Evolutionary conservation across 345 rosid genomes (phyloP).

Genomic region (Schrenkiella parvula): DNA sequence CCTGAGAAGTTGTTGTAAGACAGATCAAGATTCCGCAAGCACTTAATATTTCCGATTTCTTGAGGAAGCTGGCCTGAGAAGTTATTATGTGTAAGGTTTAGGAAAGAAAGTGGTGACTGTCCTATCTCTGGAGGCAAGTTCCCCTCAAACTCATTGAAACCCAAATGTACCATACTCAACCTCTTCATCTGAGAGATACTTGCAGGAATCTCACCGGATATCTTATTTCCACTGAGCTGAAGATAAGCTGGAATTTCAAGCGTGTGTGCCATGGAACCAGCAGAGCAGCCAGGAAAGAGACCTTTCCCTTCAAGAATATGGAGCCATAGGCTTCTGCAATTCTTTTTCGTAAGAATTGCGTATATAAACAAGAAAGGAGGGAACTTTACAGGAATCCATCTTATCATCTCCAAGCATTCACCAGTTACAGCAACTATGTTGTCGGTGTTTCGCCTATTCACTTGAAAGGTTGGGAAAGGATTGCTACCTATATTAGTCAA

Average conservation of each 20-base stretch:
- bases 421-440: conserved; percentile 52
- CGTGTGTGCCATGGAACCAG: conserved; percentile 36
- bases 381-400: conserved; percentile 96
- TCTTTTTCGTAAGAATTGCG: conserved; percentile 60
- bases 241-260: conserved; percentile 65
- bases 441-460: conserved; percentile 36
- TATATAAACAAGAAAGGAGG: conserved; percentile 81
- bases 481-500: conserved; percentile 57
- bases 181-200: conserved; percentile 56
- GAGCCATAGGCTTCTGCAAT: conserved; percentile 73
- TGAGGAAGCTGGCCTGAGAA: conserved; percentile 68
- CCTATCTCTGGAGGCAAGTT: conserved; percentile 57
- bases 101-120: conserved; percentile 60
- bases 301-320: conserved; percentile 63
- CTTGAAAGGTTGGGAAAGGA: conserved; percentile 50
- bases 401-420: conserved; percentile 71
- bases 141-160: conserved; percentile 53
- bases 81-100: conserved; percentile 55
- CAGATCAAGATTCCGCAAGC: conserved; percentile 76
- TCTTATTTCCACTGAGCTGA: conserved; percentile 68
- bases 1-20: conserved; percentile 87
- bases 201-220: conserved; percentile 63
- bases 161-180: conserved; percentile 70
- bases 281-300: conserved; percentile 52
- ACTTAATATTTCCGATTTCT: conserved; percentile 56